phyloP scores from a whole-genome alignment of 1,284 basidiomycete genomes.

The Malassezia nana region DNA sequence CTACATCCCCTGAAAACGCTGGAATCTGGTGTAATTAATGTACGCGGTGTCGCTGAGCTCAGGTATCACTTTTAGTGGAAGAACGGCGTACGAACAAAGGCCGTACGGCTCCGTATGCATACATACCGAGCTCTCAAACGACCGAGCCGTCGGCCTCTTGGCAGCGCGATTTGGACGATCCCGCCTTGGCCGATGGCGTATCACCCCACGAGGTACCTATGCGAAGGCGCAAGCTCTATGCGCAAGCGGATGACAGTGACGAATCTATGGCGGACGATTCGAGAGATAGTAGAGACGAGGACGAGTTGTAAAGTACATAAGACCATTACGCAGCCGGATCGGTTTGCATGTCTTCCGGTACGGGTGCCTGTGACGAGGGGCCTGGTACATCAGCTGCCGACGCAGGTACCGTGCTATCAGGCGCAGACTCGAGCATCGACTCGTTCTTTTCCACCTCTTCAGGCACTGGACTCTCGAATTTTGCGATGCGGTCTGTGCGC shows the following conservation, averaged over 20 bases:
- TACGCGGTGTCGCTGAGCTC: neutral
- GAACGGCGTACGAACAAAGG: neutral
- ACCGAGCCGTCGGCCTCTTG: neutral
- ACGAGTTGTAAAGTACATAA: neutral
- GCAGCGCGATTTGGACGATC: constrained; percentile 17
- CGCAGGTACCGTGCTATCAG: neutral
- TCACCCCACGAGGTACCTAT: neutral
- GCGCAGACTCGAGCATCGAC: neutral
- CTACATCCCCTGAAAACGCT: constrained; percentile 13
- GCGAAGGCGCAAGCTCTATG: constrained; percentile 7
- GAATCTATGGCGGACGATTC: constrained; percentile 14
- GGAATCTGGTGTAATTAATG: constrained; percentile 15
- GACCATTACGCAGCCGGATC: neutral
- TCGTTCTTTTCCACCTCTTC: neutral
- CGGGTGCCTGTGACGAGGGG: neutral
- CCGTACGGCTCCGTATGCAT: neutral
- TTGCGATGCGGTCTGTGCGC: neutral
- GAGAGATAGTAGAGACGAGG: constrained; percentile 1
- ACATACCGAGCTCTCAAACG: neutral
- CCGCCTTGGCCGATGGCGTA: constrained; percentile 3
- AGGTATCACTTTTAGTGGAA: constrained; percentile 11
- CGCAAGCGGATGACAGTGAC: neutral
- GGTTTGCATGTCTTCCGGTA: neutral
- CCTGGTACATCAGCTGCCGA: neutral
- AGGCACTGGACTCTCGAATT: neutral